Base-by-base conservation (phyloP, 2,329 filamentous ascomycete species). In the Xenosphaeropsis pyriputrescens region DNA sequence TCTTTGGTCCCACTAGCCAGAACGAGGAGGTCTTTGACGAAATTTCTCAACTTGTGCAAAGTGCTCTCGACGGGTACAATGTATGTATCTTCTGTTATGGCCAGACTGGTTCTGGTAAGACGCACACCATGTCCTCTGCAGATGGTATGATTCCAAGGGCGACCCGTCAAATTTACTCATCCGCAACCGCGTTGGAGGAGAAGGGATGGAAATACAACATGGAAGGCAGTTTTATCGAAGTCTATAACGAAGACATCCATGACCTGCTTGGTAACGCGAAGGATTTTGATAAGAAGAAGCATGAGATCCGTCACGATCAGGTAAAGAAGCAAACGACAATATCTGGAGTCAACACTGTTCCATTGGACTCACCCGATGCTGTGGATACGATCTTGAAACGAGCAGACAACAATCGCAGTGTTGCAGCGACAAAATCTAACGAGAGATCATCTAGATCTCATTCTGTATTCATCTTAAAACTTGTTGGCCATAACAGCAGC, bases 61-160 rank as follows among this genome's bases (percentile, higher is more conserved):
- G 85, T 48, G 91, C 93, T 0, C 68, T 98, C 30, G 91, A 98
- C 52, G 91, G 91, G 1, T 98, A 94, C 64, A 98, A 96, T 49
- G 91, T 98, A 37, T 96, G 89, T 59, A 96, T 98, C 45, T 94
- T 98, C 62, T 95, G 88, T 55, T 98, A 98, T 54, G 91, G 91
- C 32, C 91, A 98, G 58, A 98, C 91, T 0, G 91, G 91, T 3
- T 91, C 88, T 14, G 91, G 91, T 42, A 98, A 98, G 67, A 98
- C 91, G 0, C 84, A 80, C 54, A 96, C 91, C 4, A 98, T 98
- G 91, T 93, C 84, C 8, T 82, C 79, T 1, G 60, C 66, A 2
- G 85, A 95, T 49, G 91, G 91, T 47, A 95, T 98, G 80, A 98
- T 98, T 41, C 89, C 91, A 2, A 75, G 82, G 6, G 88, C 91